Percentiles rank a stretch among this genome's conserved stretches.
Conservation (phyloP, 371 early-diverging fungal species). For the Choanephora cucurbitarum region DNA sequence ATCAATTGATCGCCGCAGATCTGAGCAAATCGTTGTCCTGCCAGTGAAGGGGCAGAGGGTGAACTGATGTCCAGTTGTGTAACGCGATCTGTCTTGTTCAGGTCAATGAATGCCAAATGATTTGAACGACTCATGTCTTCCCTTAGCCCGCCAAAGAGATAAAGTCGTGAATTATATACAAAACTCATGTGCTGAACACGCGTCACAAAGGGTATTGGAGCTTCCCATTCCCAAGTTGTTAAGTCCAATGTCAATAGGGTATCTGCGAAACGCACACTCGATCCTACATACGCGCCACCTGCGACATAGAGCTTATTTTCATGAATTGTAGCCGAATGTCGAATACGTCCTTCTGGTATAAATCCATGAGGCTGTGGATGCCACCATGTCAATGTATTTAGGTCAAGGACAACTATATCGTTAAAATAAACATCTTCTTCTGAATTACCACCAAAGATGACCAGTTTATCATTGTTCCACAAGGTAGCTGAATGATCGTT, state of each 20-base stretch:
- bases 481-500: constrained; percentile 67
- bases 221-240: constrained; percentile 64
- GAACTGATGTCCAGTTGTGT: constrained; percentile 58
- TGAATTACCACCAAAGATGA: constrained; percentile 75
- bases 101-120: constrained; percentile 60
- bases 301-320: constrained; percentile 65
- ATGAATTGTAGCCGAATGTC: constrained; percentile 71
- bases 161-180: constrained; percentile 58
- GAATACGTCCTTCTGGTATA: constrained; percentile 57
- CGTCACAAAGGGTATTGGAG: constrained; percentile 56
- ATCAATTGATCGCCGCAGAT: constrained; percentile 66
- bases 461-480: constrained; percentile 61
- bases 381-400: constrained; percentile 64
- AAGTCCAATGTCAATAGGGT: constrained; percentile 64
- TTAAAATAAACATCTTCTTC: constrained; percentile 63
- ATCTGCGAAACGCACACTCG: constrained; percentile 34
- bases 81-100: constrained; percentile 26
- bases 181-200: constrained; percentile 65
- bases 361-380: constrained; percentile 57
- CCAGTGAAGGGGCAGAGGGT: constrained; percentile 56
- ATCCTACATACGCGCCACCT: constrained; percentile 47
- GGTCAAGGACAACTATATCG: constrained; percentile 63
- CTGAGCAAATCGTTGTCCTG: constrained; percentile 70
- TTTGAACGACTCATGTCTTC: constrained; percentile 67
- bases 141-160: constrained; percentile 67